Evolutionary conservation across 2,329 filamentous ascomycete genomes (phyloP).

Genomic region (Massarina eburnea): DNA sequence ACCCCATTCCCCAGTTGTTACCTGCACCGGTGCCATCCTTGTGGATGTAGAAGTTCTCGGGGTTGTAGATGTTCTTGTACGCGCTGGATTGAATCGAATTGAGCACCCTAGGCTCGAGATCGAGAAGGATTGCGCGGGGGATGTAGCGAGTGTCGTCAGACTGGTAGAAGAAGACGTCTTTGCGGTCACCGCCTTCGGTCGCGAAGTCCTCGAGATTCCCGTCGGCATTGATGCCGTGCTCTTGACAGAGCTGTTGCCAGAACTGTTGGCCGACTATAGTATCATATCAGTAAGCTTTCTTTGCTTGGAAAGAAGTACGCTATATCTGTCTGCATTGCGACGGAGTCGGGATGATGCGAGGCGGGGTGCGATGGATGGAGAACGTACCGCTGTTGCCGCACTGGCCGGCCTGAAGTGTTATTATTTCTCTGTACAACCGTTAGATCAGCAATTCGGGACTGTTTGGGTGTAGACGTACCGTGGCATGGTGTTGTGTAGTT

Average conservation of each 20-base stretch:
- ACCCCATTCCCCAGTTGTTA: constrained; percentile 98
- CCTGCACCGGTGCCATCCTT: constrained; percentile 92
- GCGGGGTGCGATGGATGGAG: constrained; percentile 2
- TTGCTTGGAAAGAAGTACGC: background rate
- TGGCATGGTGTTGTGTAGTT: constrained; percentile 37
- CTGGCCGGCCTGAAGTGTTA: constrained; percentile 97
- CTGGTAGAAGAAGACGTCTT: constrained; percentile 99
- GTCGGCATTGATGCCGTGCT: constrained; percentile 97
- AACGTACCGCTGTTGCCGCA: constrained; percentile 97
- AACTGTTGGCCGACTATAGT: constrained; percentile 89
- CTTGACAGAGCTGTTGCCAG: constrained; percentile 97
- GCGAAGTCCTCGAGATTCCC: constrained; percentile 97
- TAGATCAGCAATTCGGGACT: constrained; percentile 9
- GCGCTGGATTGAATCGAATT: constrained; percentile 89
- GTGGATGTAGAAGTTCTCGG: constrained; percentile 97
- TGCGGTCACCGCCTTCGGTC: constrained; percentile 94
- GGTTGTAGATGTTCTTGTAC: constrained; percentile 99
- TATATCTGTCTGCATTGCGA: background rate
- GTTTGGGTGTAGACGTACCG: constrained; percentile 25
- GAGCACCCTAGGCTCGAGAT: constrained; percentile 89
- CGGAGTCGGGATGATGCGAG: background rate
- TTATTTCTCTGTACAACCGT: constrained; percentile 75
- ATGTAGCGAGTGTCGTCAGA: constrained; percentile 99
- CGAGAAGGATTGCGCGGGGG: constrained; percentile 89
- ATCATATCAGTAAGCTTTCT: constrained; percentile 3